Base-by-base conservation (phyloP, 2,329 filamentous ascomycete species). In the Calonectria pseudoreteaudii region DNA sequence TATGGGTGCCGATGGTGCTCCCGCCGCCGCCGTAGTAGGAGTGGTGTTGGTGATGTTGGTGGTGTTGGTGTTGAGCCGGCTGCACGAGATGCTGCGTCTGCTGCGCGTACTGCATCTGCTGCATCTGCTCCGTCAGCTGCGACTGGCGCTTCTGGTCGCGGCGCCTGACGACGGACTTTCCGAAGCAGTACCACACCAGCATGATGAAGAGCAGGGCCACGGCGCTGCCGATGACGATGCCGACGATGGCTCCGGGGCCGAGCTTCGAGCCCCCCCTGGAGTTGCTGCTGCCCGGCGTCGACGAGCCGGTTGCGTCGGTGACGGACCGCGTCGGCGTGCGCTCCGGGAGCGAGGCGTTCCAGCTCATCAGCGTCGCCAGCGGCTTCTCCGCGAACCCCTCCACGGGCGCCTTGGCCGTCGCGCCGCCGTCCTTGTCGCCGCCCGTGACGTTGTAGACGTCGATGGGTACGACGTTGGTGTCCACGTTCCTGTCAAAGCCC, bases 401-500 rank as follows among this genome's bases (percentile, higher is more conserved):
- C 23, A 52, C 30, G 31, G 70, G 70, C 9, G 11, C 26, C n/a
- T 11, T 30, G 31, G 34, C 2, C 9, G 52, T 72, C 16, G 70
- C 70, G 10, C 64, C 38, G 23, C 70, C 70, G 9, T 44, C 10
- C 30, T 53, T 72, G 20, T 68, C 44, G 4, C 70, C 70, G 0
- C 70, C 70, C 14, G 31, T 56, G n/a, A 64, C 31, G 20, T 31
- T 58, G 47, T 72, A 72, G 30, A 72, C 52, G 23, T 53, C 38
- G 9, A 50, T 2, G 31, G 70, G 70, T 10, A 72, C 41, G 8
- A 38, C 52, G 26, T 72, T 68, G 30, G 13, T 68, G 4, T 53
- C 62, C 31, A 62, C 44, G n/a, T 86, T 85, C 2, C 87, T 83
- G 49, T 84, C 81, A 76, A 86, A 91, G n/a, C 86, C 81, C 72